Evolutionary conservation across 73 alveolate species (phyloP), one percentile per base, ranked within the genome.

Genomic region (Durusdinium trenchii): DNA sequence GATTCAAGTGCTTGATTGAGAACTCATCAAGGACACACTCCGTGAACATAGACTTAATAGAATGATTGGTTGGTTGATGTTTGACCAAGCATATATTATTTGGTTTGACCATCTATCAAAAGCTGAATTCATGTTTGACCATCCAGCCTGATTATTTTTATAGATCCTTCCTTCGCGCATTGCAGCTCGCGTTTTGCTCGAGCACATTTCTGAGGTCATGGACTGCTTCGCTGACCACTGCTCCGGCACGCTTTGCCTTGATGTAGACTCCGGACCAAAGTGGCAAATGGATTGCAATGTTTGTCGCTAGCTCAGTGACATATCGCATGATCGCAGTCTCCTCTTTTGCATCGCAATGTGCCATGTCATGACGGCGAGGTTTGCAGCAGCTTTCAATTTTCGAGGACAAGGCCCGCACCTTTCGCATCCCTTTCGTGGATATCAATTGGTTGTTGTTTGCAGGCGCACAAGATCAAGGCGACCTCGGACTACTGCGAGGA

Each of bases 271-370:
- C 50, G 99, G 94, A 20, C 99, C 99, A 28, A 94, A 94, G 51
- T 94, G 99, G 99, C 99, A 94, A 43, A 94, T 94, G 20, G 99
- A 94, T 43, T 94, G 99, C 93, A 94, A 94, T 51, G 86, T 94
- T 32, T 94, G 99, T 75, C 81, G 54, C 28, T 20, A 47, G 82
- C 89, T 73, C 38, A 71, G 69, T 1, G 32, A 42, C 28, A 40
- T 16, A 45, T 40, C n/a, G 60, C 45, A 9, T 45, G 64, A 18
- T 42, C 45, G 61, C 54, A 78, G 9, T 20, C 62, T 16, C 6
- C 30, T 20, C 30, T 23, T 1, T 62, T 26, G 35, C 54, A 2
- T 75, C 54, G 23, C 20, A 75, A 14, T 7, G 18, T 28, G 42
- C 18, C 16, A 32, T 6, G 42, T 40, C n/a, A 18, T 38, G 18